A percentile compares a stretch with the other conserved stretches of the same genome.
phyloP scores from a whole-genome alignment of 768 basidiomycete genomes.

The Termitomyces heimii region DNA sequence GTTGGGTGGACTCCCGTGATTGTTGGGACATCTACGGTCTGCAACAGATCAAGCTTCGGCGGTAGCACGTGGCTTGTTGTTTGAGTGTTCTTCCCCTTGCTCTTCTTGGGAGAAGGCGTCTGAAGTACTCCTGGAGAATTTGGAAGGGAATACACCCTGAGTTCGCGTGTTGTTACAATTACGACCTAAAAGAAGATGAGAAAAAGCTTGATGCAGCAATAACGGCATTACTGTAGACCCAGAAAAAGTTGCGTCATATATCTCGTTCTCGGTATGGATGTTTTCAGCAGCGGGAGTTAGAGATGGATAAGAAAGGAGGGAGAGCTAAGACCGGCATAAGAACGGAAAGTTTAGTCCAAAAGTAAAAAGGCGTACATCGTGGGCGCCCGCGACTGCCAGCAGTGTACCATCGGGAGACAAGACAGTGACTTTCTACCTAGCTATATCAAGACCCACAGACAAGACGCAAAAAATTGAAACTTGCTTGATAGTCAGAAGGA shows the following conservation, averaged over 20 bases:
- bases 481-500: constrained; percentile 81
- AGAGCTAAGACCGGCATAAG: constrained; percentile 34
- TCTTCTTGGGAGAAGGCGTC: constrained; percentile 24
- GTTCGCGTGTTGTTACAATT: constrained; percentile 55
- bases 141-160: constrained; percentile 60
- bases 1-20: constrained; percentile 43
- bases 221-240: constrained; percentile 43
- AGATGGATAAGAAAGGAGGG: constrained; percentile 60
- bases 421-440: constrained; percentile 78
- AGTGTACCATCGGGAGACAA: constrained; percentile 65
- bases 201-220: neutral
- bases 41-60: constrained; percentile 29
- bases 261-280: constrained; percentile 65
- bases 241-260: constrained; percentile 84
- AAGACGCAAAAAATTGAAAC: constrained; percentile 7
- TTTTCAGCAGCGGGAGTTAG: constrained; percentile 42
- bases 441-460: constrained; percentile 8
- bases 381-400: constrained; percentile 68
- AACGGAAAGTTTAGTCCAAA: constrained; percentile 1
- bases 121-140: constrained; percentile 5
- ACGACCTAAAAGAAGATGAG: constrained; percentile 43
- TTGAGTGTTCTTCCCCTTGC: constrained; percentile 32
- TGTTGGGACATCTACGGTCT: constrained; percentile 49
- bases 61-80: constrained; percentile 4
- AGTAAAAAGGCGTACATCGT: constrained; percentile 44